Evolutionary conservation across 495 filamentous ascomycete genomes (phyloP).

Genomic region (Staphylotrichum longicolle): DNA sequence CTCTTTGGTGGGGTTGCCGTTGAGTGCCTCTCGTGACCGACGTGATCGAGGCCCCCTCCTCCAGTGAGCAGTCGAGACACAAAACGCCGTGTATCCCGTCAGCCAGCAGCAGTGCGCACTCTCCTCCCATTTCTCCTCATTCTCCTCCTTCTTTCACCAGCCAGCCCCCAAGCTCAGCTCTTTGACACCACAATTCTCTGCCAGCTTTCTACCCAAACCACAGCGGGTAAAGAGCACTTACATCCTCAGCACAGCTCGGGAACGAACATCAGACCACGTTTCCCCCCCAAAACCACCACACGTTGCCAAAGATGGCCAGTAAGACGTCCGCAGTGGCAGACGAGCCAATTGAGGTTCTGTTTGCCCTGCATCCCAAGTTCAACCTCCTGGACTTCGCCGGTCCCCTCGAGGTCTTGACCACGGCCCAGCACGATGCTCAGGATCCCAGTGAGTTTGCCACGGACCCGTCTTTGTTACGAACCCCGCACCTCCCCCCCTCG

Average conservation of each 20-base stretch:
- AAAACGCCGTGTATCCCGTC: conserved; percentile 20
- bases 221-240: conserved; percentile 10
- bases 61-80: conserved; percentile 10
- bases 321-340: conserved; percentile 49
- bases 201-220: neutral
- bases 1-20: conserved; percentile 26
- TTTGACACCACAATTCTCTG: neutral
- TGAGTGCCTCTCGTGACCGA: conserved; percentile 28
- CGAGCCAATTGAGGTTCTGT: conserved; percentile 52
- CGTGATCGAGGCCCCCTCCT: conserved; percentile 16
- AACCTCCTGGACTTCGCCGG: conserved; percentile 64
- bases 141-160: neutral
- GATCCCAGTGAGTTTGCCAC: conserved; percentile 51
- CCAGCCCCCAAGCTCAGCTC: neutral
- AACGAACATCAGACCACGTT: conserved; percentile 15
- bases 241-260: conserved; percentile 15
- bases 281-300: conserved; percentile 6
- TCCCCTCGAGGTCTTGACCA: conserved; percentile 61
- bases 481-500: conserved; percentile 13
- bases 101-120: neutral
- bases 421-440: conserved; percentile 58
- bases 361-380: conserved; percentile 51
- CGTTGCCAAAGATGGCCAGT: conserved; percentile 46
- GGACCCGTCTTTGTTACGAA: conserved; percentile 1
- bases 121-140: conserved; percentile 8